Evolutionary conservation across 1,284 basidiomycete species (phyloP), one percentile per base, ranked within the genome.

Genomic region (Stygiomarasmius scandens): DNA sequence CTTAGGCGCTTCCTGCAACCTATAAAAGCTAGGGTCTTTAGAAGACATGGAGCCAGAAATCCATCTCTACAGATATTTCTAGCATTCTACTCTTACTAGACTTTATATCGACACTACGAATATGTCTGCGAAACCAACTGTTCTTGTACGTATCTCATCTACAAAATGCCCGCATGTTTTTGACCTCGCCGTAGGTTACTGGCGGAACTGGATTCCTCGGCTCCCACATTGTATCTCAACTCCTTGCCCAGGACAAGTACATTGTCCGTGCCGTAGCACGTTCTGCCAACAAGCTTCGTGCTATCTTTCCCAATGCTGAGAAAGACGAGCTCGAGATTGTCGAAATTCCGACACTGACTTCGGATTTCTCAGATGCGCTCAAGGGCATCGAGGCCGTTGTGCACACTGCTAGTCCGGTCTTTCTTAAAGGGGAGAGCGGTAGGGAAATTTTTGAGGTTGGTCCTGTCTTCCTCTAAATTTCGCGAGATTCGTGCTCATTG

Each of bases 291-390:
- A 59, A 52, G 24, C 54, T 56, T 10, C 48, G 24, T 20, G 32
- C 23, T 10, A 52, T 59, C 19, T 55, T 55, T 32, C 48, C 54
- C 10, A 27, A 55, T 43, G 36, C 54, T 29, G 8, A 36, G 11
- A 9, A 25, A 9, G 41, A 22, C 14, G 9, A 27, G 27, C 32
- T 55, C 9, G 46, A 55, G 22, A 25, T 50, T 10, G 47, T 55
- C 10, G 54, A 55, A 9, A 23, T 55, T 19, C 67, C 71, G 27
- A 69, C 72, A 46, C 27, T 73, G 6, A 69, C 62, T 3, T 63
- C 62, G 19, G 69, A 72, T 52, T 63, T 71, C 19, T 65, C 65
- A 3, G 62, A 67, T 29, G 68, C 61, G 2, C 63, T 74, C 19
- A 68, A 70, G 46, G 71, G 67, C 64, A 52, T 36, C 34, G 54